These are phyloP conservation scores for Saccharomyces paradoxus DNA, from an alignment of 805 yeast genomes.

Conservation along the genomic window DNA sequence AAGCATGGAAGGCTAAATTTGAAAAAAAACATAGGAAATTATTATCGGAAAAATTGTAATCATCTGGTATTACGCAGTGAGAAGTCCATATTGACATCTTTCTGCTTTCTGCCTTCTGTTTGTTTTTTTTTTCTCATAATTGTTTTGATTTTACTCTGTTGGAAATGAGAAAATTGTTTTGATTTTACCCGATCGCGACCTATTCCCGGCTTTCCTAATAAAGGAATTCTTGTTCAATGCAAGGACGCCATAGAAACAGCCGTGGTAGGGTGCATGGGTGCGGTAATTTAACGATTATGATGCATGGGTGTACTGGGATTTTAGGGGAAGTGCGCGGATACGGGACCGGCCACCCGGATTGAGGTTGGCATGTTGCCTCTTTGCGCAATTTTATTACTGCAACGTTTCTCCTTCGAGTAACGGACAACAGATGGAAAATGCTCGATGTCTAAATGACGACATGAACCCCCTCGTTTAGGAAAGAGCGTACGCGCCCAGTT, in stretches of 20 bases:
- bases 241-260: not conserved
- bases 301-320: not conserved
- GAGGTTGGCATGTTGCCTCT: not conserved
- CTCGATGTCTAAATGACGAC: not conserved
- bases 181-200: not conserved
- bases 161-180: not conserved
- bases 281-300: not conserved
- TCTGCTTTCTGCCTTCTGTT: not conserved
- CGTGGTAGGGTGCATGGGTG: not conserved
- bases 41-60: not conserved
- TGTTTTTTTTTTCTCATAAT: not conserved
- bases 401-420: not conserved
- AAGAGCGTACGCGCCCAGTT: not conserved
- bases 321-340: not conserved
- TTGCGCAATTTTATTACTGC: not conserved
- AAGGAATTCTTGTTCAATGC: not conserved
- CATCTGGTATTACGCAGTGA: not conserved
- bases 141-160: not conserved
- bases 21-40: not conserved
- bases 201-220: not conserved
- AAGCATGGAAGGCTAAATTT: not conserved
- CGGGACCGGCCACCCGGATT: not conserved
- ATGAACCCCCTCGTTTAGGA: not conserved
- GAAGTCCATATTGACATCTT: not conserved
- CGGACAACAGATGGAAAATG: not conserved